Conservation (phyloP, 1,284 basidiomycete genomes). For the Rhizoctonia solani region DNA sequence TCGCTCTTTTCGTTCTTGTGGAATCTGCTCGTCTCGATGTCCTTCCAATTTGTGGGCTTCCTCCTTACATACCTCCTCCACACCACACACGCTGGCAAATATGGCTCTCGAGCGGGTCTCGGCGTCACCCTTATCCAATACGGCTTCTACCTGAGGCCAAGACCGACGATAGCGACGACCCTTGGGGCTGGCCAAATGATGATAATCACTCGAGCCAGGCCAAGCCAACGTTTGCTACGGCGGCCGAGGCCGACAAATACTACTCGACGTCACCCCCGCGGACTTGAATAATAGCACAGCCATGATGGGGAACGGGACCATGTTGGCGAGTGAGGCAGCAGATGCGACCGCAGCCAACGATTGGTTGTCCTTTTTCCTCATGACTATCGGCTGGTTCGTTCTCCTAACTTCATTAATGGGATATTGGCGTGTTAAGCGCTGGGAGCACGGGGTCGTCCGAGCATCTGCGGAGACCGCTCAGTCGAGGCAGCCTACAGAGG, state of each 20-base stretch:
- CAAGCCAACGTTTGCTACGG: slow-evolving; percentile 38
- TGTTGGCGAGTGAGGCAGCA: slow-evolving; percentile 41
- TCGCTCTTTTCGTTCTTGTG: slow-evolving; percentile 71
- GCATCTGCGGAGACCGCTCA: slow-evolving; percentile 42
- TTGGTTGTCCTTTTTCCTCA: slow-evolving; percentile 88
- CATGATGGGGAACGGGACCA: slow-evolving; percentile 44
- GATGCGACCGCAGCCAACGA: slow-evolving; percentile 56
- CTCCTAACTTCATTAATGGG: slow-evolving; percentile 77
- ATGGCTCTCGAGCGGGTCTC: slow-evolving; percentile 90
- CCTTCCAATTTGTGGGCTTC: slow-evolving; percentile 98
- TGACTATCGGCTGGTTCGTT: slow-evolving; percentile 91
- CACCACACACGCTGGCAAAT: slow-evolving; percentile 94
- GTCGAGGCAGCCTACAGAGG: slow-evolving; percentile 37
- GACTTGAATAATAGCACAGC: slow-evolving; percentile 37
- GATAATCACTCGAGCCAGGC: slow-evolving; percentile 23
- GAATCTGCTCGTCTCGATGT: slow-evolving; percentile 86
- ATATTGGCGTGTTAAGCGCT: slow-evolving; percentile 84
- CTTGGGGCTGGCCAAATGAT: slow-evolving; percentile 38
- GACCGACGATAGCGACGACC: slow-evolving; percentile 46
- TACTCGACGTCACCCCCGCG: slow-evolving; percentile 44
- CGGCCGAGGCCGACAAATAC: slow-evolving; percentile 40
- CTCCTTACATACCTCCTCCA: slow-evolving; percentile 91
- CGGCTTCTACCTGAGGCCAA: slow-evolving; percentile 78
- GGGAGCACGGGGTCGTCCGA: slow-evolving; percentile 66
- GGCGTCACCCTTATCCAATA: slow-evolving; percentile 94